Evolutionary conservation across 2,329 filamentous ascomycete genomes (phyloP).

Genomic region (Microdochium paspali): DNA sequence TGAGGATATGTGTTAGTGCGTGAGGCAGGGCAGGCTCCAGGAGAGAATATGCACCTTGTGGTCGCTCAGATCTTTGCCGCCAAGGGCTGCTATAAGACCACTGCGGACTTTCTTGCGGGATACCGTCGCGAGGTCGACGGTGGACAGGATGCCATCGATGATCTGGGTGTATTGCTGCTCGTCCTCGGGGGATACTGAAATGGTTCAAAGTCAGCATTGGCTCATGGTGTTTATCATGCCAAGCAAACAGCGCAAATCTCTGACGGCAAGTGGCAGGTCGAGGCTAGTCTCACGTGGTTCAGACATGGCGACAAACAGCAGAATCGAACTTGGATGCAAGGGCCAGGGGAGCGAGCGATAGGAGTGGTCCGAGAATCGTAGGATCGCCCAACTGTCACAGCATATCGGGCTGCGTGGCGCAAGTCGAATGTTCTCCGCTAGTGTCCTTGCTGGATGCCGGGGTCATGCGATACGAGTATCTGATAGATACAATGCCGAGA

Average conservation of each 20-base stretch:
- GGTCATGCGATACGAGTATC: not conserved
- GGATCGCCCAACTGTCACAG: not conserved
- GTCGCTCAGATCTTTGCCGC: constrained; percentile 46
- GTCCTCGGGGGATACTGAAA: constrained; percentile 40
- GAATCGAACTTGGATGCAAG: too few species aligned
- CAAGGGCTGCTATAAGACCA: constrained; percentile 43
- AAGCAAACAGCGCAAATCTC: not conserved
- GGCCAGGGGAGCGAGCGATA: not conserved
- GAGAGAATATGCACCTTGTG: constrained; percentile 42
- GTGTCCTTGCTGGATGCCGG: not conserved
- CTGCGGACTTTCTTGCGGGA: constrained; percentile 54
- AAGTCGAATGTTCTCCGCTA: not conserved
- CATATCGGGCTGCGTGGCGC: not conserved
- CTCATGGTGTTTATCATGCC: not conserved
- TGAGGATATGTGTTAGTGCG: not conserved
- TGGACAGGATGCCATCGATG: constrained; percentile 50
- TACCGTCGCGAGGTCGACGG: constrained; percentile 51
- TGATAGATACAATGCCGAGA: not conserved
- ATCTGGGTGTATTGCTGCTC: constrained; percentile 43
- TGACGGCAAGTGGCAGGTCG: not conserved
- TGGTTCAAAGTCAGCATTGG: not conserved
- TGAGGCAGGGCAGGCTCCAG: not conserved
- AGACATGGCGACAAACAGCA: not conserved
- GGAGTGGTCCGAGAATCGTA: not conserved
- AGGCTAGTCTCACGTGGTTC: not conserved